Percentiles rank a stretch among this genome's conserved stretches.
phyloP scores from a whole-genome alignment of 805 yeast genomes.

The Yarrowia bubula region DNA sequence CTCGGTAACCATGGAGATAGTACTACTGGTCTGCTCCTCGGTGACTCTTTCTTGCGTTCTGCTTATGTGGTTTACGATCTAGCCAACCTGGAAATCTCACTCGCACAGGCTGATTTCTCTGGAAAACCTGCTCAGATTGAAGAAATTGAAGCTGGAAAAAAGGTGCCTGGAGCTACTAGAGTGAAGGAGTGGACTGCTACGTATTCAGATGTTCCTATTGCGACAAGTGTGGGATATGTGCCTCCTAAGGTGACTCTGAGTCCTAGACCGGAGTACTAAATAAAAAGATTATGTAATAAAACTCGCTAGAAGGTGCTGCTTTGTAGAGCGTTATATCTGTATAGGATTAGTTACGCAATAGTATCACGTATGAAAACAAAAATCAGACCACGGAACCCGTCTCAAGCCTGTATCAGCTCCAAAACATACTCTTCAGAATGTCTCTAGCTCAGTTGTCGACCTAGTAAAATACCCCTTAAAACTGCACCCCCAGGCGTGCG shows the following conservation, averaged over 20 bases:
- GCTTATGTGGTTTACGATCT: slow-evolving; percentile 67
- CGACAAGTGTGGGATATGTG: neutral
- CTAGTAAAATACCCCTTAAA: no score
- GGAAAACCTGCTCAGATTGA: slow-evolving; percentile 1
- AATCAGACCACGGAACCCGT: no score
- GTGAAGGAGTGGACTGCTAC: neutral
- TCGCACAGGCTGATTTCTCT: slow-evolving; percentile 49
- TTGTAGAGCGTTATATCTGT: no score
- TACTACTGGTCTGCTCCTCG: slow-evolving; percentile 43
- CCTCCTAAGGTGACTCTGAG: neutral
- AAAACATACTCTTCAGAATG: no score
- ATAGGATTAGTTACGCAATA: no score
- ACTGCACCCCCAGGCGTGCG: no score
- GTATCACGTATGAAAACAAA: no score
- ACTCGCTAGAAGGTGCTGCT: no score
- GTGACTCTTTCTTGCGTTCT: slow-evolving; percentile 60
- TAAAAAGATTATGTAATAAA: no score
- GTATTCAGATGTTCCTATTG: neutral
- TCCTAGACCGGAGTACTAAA: no score
- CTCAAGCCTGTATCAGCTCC: no score
- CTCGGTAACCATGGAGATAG: slow-evolving; percentile 37
- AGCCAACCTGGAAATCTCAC: slow-evolving; percentile 52
- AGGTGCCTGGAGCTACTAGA: slow-evolving; percentile 6
- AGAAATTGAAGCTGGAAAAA: neutral
- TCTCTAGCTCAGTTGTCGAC: no score